phyloP scores from a whole-genome alignment of 441 rosid species.

The Sinapis alba region DNA sequence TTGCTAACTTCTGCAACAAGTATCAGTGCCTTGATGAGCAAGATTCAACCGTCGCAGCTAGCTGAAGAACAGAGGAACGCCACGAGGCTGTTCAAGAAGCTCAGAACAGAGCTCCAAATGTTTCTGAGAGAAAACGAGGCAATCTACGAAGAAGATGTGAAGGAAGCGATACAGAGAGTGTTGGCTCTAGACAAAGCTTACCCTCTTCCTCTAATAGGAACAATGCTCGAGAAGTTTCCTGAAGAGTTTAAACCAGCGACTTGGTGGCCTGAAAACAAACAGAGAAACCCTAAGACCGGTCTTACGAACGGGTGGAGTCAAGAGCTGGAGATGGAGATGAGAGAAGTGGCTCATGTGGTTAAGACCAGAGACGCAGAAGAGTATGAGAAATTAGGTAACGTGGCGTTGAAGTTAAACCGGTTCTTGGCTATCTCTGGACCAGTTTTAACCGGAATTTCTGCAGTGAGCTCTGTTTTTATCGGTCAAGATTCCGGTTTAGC shows the following conservation, averaged over 20 bases:
- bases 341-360: constrained; percentile 47
- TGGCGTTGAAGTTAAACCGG: constrained; percentile 60
- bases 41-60: constrained; percentile 81
- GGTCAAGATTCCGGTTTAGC: constrained; percentile 43
- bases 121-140: constrained; percentile 32
- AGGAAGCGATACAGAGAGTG: constrained; percentile 52
- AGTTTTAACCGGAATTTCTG: constrained; percentile 62
- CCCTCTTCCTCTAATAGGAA: constrained; percentile 61
- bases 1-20: constrained; percentile 63
- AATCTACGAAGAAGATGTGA: constrained; percentile 46
- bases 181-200: constrained; percentile 71
- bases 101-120: constrained; percentile 43
- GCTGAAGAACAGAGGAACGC: constrained; percentile 84
- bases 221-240: constrained; percentile 71
- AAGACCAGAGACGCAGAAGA: constrained; percentile 66
- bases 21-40: constrained; percentile 59
- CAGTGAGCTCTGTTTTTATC: constrained; percentile 46
- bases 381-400: constrained; percentile 57
- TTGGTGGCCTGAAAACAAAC: constrained; percentile 60
- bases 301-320: not conserved
- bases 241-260: constrained; percentile 52
- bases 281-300: constrained; percentile 4
- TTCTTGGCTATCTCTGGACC: constrained; percentile 66
- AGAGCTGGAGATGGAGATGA: constrained; percentile 60
- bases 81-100: constrained; percentile 53